Conservation (phyloP, 1,284 basidiomycete species). For the Malassezia sympodialis region DNA sequence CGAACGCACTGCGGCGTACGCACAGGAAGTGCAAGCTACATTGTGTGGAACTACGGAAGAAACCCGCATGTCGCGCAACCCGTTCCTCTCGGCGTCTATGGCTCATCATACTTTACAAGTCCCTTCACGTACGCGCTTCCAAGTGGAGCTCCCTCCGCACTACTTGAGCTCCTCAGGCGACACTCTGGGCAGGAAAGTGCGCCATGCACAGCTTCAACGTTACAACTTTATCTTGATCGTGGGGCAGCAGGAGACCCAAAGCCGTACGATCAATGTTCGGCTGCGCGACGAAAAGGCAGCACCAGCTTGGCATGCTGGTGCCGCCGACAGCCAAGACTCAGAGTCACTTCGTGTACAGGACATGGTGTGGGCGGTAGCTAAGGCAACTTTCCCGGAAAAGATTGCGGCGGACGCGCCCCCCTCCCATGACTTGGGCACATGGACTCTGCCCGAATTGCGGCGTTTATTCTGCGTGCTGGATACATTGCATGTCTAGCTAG, state of each 20-base stretch:
- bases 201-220: slow-evolving; percentile 29
- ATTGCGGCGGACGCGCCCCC: background rate
- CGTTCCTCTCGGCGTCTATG: slow-evolving; percentile 4
- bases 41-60: slow-evolving; percentile 22
- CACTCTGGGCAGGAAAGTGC: slow-evolving; percentile 32
- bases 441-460: slow-evolving; percentile 19
- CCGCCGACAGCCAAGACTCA: background rate
- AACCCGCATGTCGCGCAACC: background rate
- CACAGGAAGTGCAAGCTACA: slow-evolving; percentile 16
- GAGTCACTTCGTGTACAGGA: slow-evolving; percentile 1
- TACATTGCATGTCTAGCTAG: slow-evolving; percentile 18
- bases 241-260: slow-evolving; percentile 32
- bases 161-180: slow-evolving; percentile 24
- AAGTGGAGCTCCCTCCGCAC: slow-evolving; percentile 31
- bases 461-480: slow-evolving; percentile 23
- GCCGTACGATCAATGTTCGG: slow-evolving; percentile 29
- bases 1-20: slow-evolving; percentile 19
- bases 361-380: slow-evolving; percentile 1
- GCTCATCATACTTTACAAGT: slow-evolving; percentile 3
- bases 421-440: slow-evolving; percentile 20
- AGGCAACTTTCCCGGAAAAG: slow-evolving; percentile 5
- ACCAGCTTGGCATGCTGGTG: slow-evolving; percentile 5
- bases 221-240: slow-evolving; percentile 43
- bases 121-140: slow-evolving; percentile 23
- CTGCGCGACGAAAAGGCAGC: slow-evolving; percentile 21